phyloP scores from a whole-genome alignment of 2,329 filamentous ascomycete genomes.

The Thielaviopsis punctulata region DNA sequence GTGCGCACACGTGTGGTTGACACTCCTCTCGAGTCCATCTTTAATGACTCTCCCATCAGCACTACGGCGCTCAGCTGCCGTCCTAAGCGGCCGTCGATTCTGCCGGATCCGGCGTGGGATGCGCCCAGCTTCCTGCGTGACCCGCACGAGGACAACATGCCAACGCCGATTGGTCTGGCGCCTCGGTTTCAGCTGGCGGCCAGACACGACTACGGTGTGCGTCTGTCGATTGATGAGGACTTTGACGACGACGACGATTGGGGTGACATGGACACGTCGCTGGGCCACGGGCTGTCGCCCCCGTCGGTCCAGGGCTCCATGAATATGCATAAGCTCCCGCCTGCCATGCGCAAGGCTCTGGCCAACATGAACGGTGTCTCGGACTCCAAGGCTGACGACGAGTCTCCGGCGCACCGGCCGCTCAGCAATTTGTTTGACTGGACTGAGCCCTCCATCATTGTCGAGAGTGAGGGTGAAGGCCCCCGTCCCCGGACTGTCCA shows the following conservation, averaged over 20 bases:
- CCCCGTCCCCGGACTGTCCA: conserved; percentile 58
- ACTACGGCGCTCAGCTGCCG: conserved; percentile 26
- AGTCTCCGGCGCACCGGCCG: conserved; percentile 23
- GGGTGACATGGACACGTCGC: conserved; percentile 36
- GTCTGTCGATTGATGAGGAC: conserved; percentile 42
- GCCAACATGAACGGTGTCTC: conserved; percentile 33
- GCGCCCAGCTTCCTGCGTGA: conserved; percentile 21
- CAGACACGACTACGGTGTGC: conserved; percentile 13
- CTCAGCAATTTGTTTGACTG: conserved; percentile 63
- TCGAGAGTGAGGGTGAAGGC: conserved; percentile 41
- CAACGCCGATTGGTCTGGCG: conserved; percentile 31
- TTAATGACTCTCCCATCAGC: conserved; percentile 58
- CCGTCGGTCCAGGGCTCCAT: conserved; percentile 33
- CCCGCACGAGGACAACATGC: conserved; percentile 42
- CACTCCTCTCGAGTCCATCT: conserved; percentile 61
- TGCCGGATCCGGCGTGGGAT: conserved; percentile 11
- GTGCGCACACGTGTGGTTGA: conserved; percentile 48
- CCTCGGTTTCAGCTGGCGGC: conserved; percentile 15
- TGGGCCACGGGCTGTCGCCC: conserved; percentile 40
- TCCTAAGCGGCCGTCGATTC: conserved; percentile 10
- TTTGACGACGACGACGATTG: conserved; percentile 48
- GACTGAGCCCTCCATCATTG: conserved; percentile 48
- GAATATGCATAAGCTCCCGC: conserved; percentile 35
- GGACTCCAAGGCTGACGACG: conserved; percentile 14
- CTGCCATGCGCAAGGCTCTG: conserved; percentile 36